Evolutionary conservation across 768 basidiomycete genomes (phyloP), one percentile per base, ranked within the genome.

Genomic region (Russula brevipes): DNA sequence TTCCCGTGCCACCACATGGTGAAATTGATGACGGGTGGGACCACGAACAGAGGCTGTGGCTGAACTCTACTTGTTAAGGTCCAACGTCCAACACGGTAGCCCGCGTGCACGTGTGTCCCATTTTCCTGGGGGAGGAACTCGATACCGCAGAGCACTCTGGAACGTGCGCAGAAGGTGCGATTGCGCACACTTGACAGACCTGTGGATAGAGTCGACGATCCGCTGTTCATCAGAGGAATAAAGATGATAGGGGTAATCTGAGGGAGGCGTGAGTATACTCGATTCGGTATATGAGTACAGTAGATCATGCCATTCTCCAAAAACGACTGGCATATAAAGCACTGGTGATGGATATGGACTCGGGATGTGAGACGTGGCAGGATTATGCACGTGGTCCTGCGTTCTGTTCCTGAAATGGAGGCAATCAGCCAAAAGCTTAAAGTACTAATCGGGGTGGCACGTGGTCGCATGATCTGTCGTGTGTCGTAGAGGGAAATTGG

Each of bases 361-460:
- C 16, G n/a, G 33, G 19, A 17, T 17, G 6, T 24, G 9, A 59
- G 31, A 59, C 54, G 60, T 55, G 60, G 45, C 47, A 54, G 11
- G 38, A 3, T 51, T 42, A 42, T 52, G 46, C 30, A 49, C 46
- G 16, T 17, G 39, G 38, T 51, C 45, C 39, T 35, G 19, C 33
- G 45, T 12, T 45, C 44, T 35, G 31, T 50, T 44, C 54, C 36
- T 49, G 60, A 61, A 61, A 36, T 11, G 19, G 53, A 30, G 45
- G 52, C 35, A 33, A 49, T 55, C 60, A 56, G n/a, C 30, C 36
- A 49, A 59, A 59, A 35, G 51, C 39, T 54, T 33, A 59, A 54
- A 30, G 60, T 14, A 33, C 24, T 54, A 46, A 61, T 38, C 5
- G 24, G 42, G 35, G 42, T n/a, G 19, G 49, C 11, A 38, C 12